Evolutionary conservation across 1,284 basidiomycete species (phyloP), one percentile per base, ranked within the genome.

Genomic region (Ustilago crameri): DNA sequence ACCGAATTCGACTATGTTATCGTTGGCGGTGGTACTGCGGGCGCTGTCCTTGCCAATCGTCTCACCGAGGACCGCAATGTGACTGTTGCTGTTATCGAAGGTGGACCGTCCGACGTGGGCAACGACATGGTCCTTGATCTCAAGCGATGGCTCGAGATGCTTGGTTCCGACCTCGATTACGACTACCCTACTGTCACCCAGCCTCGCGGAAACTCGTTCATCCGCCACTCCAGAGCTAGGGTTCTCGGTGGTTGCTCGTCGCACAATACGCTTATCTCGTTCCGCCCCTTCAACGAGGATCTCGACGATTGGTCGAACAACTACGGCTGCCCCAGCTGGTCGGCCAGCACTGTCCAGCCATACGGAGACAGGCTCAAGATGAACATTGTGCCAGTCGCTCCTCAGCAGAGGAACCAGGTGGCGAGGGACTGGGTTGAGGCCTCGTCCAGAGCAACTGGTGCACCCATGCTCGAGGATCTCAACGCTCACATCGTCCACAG

Each of bases 181-280:
- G 77, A 73, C 50, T 84, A 84, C 49, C 77, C 81, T 5, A 82
- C 81, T 5, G 82, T 80, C 0, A 70, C 75, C 42, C 83, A 84
- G 62, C 79, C 80, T 15, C 68, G 74, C 12, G 83, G 83, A 26
- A 84, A 84, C 71, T 83, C 82, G 50, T 79, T 82, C 70, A 84
- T 84, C 52, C 70, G 76, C n/a, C 83, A 84, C 62, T 80, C 77
- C 15, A 75, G 83, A 24, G 83, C 83, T 0, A 61, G 67, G 8
- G 83, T 84, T 9, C 73, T 84, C 12, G 83, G 83, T 26, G 83
- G 83, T 34, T 84, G 83, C 67, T 79, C 76, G 17, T 82, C 79
- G 45, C 83, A 84, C 77, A 84, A 84, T 70, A 84, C 83, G 23
- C 70, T 84, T 32, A 84, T 84, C 63, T 82, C 80, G 42, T 84